A percentile compares a stretch with the other conserved stretches of the same genome.
phyloP scores from a whole-genome alignment of 352 stramenopile species.

The Pythium sukuiense region DNA sequence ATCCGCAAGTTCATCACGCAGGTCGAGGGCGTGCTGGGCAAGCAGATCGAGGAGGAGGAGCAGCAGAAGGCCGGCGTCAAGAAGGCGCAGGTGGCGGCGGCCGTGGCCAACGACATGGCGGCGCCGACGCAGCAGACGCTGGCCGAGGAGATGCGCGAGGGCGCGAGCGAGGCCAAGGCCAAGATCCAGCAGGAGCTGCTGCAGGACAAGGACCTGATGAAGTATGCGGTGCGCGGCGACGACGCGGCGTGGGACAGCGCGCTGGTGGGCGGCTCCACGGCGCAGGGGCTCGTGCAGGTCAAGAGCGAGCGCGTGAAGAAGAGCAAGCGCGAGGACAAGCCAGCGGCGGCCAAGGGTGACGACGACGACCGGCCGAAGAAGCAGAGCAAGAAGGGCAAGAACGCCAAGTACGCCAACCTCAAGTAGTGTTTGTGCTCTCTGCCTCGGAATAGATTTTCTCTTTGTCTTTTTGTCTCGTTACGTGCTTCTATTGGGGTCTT shows the following conservation, averaged over 20 bases:
- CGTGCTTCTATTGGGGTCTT: conserved; percentile 2
- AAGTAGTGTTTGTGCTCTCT: background rate
- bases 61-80: conserved; percentile 45
- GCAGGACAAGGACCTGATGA: conserved; percentile 92
- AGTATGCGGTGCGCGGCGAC: conserved; percentile 94
- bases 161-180: conserved; percentile 72
- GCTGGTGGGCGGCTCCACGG: conserved; percentile 40
- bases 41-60: conserved; percentile 84
- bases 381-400: conserved; percentile 60
- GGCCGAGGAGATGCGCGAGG: conserved; percentile 73
- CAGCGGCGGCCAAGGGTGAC: conserved; percentile 29
- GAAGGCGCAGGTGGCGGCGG: conserved; percentile 59
- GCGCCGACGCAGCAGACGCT: conserved; percentile 81
- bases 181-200: conserved; percentile 85
- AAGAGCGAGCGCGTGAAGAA: conserved; percentile 74
- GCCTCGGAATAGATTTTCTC: background rate
- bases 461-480: background rate
- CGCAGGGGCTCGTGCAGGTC: conserved; percentile 71
- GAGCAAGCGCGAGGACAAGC: conserved; percentile 40
- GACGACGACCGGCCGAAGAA: conserved; percentile 51
- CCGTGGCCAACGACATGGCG: conserved; percentile 72
- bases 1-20: conserved; percentile 89
- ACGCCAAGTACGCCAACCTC: conserved; percentile 75
- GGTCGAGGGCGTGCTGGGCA: conserved; percentile 77
- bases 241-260: conserved; percentile 91